phyloP scores from a whole-genome alignment of 2,329 filamentous ascomycete genomes.

The Sporothrix pseudoabietina region DNA sequence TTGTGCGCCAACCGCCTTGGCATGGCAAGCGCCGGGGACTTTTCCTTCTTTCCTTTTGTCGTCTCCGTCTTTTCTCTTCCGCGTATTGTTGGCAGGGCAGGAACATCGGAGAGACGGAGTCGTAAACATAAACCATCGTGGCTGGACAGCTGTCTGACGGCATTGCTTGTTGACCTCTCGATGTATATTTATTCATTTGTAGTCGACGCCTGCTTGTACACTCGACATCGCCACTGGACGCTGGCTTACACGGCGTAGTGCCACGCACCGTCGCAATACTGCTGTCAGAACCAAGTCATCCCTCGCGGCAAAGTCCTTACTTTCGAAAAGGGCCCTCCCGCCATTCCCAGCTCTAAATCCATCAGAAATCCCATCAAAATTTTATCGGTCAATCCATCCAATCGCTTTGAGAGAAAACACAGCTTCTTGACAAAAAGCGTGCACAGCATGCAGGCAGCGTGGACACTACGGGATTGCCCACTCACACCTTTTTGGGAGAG shows the following conservation, averaged over 20 bases:
- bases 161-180: not conserved
- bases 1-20: not conserved
- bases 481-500: not conserved
- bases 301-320: too few relatives aligned
- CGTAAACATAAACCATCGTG: not conserved
- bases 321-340: not conserved
- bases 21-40: not conserved
- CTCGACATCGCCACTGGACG: too few relatives aligned
- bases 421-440: not conserved
- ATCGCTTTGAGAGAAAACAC: not conserved
- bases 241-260: too few relatives aligned
- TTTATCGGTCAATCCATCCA: not conserved
- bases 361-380: too few relatives aligned
- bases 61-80: not conserved
- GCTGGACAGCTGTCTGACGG: not conserved
- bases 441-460: not conserved
- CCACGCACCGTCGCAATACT: too few relatives aligned
- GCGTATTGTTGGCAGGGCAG: not conserved
- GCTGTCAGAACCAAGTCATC: too few relatives aligned
- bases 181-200: too few relatives aligned
- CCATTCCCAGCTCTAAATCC: not conserved
- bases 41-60: not conserved
- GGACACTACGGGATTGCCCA: not conserved
- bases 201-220: too few relatives aligned
- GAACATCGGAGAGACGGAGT: too few relatives aligned